Conservation (phyloP, 2,329 filamentous ascomycete genomes). For the Helotiales sp. region DNA sequence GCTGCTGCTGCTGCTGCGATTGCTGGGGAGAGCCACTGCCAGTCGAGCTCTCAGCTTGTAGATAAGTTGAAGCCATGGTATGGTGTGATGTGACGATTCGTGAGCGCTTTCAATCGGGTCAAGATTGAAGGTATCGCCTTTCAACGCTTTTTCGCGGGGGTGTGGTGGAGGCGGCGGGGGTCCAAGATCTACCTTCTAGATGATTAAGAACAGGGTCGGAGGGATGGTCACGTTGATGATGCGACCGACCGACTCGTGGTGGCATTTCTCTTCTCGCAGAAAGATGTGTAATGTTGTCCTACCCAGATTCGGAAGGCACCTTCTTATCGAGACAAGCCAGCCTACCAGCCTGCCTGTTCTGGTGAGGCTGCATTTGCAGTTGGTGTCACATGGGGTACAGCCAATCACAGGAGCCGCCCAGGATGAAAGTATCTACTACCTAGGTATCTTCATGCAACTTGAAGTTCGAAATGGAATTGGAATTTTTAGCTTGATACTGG, state of each 20-base stretch:
- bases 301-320: background rate
- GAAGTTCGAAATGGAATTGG: no score
- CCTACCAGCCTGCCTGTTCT: conserved; percentile 13
- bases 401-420: background rate
- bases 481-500: no score
- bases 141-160: background rate
- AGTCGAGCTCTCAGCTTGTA: background rate
- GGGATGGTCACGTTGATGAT: background rate
- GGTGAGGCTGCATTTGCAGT: conserved; percentile 17
- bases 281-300: conserved; percentile 4
- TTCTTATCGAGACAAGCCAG: conserved; percentile 8
- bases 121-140: no score
- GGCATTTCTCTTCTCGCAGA: no score
- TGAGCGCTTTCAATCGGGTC: no score
- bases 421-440: background rate
- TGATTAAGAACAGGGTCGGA: background rate
- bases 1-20: conserved; percentile 25
- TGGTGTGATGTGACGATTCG: background rate
- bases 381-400: conserved; percentile 22
- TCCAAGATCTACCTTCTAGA: no score
- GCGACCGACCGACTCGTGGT: no score
- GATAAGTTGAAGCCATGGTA: background rate
- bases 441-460: no score
- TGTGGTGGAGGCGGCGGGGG: background rate
- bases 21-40: conserved; percentile 23